Evolutionary conservation across 108 stramenopile genomes (phyloP).

Genomic region (Stephanodiscus triporus): DNA sequence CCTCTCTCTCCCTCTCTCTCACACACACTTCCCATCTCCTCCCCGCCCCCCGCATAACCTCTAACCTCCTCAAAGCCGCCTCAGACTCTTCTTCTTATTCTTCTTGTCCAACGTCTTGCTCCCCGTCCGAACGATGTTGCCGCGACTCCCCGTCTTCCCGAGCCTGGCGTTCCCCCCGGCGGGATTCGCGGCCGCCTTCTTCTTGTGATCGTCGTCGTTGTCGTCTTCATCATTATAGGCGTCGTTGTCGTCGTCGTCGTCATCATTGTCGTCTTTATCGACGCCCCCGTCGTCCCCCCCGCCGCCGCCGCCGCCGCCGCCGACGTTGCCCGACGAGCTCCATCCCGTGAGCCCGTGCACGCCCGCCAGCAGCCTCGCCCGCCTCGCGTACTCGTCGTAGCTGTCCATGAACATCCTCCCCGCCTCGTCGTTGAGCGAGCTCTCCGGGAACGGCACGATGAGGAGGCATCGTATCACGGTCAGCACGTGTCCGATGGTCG

Average conservation of each 20-base stretch:
- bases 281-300: neutral
- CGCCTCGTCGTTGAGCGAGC: slow-evolving; percentile 98
- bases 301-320: slow-evolving; percentile 2
- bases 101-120: slow-evolving; percentile 51
- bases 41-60: neutral
- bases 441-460: slow-evolving; percentile 99
- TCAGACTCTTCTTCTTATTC: slow-evolving; percentile 82
- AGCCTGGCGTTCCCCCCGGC: too few relatives aligned
- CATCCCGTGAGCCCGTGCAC: slow-evolving; percentile 83
- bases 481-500: slow-evolving; percentile 92
- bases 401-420: slow-evolving; percentile 98
- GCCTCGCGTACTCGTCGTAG: slow-evolving; percentile 96
- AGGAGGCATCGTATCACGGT: slow-evolving; percentile 98
- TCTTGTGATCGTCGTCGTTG: slow-evolving; percentile 1
- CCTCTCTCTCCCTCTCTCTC: too few relatives aligned
- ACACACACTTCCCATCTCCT: neutral
- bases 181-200: slow-evolving; percentile 4
- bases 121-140: slow-evolving; percentile 34
- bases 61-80: slow-evolving; percentile 51
- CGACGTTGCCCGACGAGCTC: slow-evolving; percentile 7
- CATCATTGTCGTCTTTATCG: slow-evolving; percentile 1
- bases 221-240: slow-evolving; percentile 1
- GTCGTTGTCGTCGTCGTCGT: slow-evolving; percentile 19
- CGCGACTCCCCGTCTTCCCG: slow-evolving; percentile 31
- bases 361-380: slow-evolving; percentile 91